Percentiles rank a stretch among this genome's conserved stretches.
Evolutionary conservation across 768 basidiomycete species (phyloP).

Genomic region (Leccinum longicurvipes): DNA sequence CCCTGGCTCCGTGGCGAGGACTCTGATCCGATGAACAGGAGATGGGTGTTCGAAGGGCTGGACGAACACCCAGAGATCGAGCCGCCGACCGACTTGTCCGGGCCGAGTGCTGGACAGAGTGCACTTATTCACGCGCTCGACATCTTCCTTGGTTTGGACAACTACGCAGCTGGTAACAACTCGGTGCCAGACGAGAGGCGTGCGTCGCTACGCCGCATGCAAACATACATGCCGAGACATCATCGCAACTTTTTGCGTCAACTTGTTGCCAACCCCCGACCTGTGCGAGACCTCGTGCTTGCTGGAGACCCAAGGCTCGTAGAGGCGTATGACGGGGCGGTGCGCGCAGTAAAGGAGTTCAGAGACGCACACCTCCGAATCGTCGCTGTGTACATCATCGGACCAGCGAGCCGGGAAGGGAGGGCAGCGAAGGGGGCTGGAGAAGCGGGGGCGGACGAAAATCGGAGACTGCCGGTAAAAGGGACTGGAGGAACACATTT

Average conservation of each 20-base stretch:
- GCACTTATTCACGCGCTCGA: slow-evolving; percentile 74
- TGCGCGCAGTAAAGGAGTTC: slow-evolving; percentile 65
- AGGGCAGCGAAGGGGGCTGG: background rate
- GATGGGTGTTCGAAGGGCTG: slow-evolving; percentile 62
- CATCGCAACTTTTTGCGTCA: slow-evolving; percentile 77
- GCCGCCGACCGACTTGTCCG: slow-evolving; percentile 55
- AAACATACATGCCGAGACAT: slow-evolving; percentile 77
- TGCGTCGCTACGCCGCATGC: slow-evolving; percentile 69
- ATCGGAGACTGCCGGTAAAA: slow-evolving; percentile 38
- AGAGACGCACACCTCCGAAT: slow-evolving; percentile 77
- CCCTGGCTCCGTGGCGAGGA: slow-evolving; percentile 82
- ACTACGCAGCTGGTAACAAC: slow-evolving; percentile 28
- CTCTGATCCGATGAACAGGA: slow-evolving; percentile 40
- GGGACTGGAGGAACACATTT: slow-evolving; percentile 82
- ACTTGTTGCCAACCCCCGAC: slow-evolving; percentile 55
- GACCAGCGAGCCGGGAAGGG: slow-evolving; percentile 45
- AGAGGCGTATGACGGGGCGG: slow-evolving; percentile 61
- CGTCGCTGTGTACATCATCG: slow-evolving; percentile 69
- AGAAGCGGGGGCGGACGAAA: slow-evolving; percentile 17
- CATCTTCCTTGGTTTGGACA: slow-evolving; percentile 66
- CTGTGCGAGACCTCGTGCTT: slow-evolving; percentile 54
- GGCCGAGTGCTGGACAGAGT: slow-evolving; percentile 82
- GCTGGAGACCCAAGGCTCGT: slow-evolving; percentile 31
- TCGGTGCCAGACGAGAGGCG: slow-evolving; percentile 8
- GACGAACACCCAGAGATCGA: slow-evolving; percentile 42